phyloP scores from a whole-genome alignment of 2,329 filamentous ascomycete species.

The Periconia sp. region DNA sequence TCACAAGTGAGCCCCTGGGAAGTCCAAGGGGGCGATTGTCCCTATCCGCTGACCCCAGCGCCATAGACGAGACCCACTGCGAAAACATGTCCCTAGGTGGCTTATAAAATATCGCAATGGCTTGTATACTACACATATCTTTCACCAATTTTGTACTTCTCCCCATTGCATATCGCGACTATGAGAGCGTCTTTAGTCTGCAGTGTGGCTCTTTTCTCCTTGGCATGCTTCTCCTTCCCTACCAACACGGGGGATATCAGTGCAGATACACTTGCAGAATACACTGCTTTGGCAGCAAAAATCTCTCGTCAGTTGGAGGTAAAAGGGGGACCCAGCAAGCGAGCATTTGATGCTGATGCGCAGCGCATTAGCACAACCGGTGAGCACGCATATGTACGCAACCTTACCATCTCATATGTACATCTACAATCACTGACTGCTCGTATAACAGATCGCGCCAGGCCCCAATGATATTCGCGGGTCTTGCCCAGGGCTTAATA shows the following conservation, averaged over 20 bases:
- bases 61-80: too few species aligned
- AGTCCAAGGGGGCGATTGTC: background rate
- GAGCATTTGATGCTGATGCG: slow-evolving; percentile 15
- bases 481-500: slow-evolving; percentile 31
- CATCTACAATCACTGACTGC: background rate
- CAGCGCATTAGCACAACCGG: slow-evolving; percentile 15
- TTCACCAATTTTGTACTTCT: background rate
- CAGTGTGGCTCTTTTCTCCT: background rate
- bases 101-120: background rate
- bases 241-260: slow-evolving; percentile 11
- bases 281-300: slow-evolving; percentile 12
- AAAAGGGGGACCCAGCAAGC: slow-evolving; percentile 8
- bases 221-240: background rate
- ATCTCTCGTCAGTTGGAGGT: slow-evolving; percentile 10
- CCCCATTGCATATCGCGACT: background rate
- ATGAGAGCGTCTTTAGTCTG: background rate
- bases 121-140: background rate
- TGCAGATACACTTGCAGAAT: slow-evolving; percentile 10
- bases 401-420: background rate
- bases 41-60: background rate
- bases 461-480: slow-evolving; percentile 10
- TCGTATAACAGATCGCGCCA: slow-evolving; percentile 4
- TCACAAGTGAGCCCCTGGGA: background rate
- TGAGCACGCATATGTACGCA: slow-evolving; percentile 12
- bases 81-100: background rate